Evolutionary conservation across 1,139 yeast genomes (phyloP), one percentile per base, ranked within the genome.

Genomic region (Kluyveromyces marxianus): DNA sequence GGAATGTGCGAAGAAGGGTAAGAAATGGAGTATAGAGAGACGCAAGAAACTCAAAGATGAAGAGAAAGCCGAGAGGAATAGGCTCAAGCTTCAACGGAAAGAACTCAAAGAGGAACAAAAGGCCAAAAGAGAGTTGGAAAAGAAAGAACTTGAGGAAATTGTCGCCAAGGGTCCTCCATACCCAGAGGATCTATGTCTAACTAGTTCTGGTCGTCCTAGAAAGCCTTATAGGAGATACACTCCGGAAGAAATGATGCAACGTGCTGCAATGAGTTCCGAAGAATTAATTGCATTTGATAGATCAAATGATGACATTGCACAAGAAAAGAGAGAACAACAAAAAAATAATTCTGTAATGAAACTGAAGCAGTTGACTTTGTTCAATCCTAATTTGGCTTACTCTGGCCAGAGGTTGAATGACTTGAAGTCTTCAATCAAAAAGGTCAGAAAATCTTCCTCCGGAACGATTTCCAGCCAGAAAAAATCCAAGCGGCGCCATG

Each of bases 101-200:
- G 40, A 41, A 10, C 51, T 44, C 44, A 61, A 55, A 44, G 54
- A 50, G 27, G 49, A 50, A 25, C 56, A 53, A 21, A 51, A 50
- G 39, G 54, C 54, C 26, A 52, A 49, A 36, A 45, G 44, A 24
- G 59, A 51, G 29, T 44, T 38, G 21, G 65, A 61, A 36, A 49
- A 54, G 39, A 58, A 54, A 37, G 63, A 60, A 47, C 49, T 62
- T 7, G 59, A 56, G 40, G 59, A 50, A 24, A 58, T 63, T 30
- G 67, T 63, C 4, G 59, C 64, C 2, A 56, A 47, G 28, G 68
- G 67, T 2, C 66, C 67, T 4, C 68, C 68, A 10, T 64, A 62
- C 48, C 68, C 68, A 14, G 46, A 54, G 3, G 63, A 60, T 45
- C 44, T 64, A 37, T 54, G 62, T 38, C 43, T 64, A 24, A 63